These are phyloP conservation scores for Aspergillus tanneri DNA, from an alignment of 2,329 filamentous ascomycete genomes.

Conservation along the genomic window DNA sequence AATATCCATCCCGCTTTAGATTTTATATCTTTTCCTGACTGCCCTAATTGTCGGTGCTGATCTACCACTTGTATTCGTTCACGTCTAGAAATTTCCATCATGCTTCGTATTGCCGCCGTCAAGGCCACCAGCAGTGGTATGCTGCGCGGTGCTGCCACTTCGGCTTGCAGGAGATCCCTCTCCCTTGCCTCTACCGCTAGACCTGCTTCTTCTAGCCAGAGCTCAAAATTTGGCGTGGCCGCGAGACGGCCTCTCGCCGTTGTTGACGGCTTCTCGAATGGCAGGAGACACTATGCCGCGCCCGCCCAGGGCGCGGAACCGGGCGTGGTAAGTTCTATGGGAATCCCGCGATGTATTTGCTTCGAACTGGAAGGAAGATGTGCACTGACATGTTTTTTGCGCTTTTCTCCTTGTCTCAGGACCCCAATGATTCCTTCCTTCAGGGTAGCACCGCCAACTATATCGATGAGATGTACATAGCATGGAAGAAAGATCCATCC, in stretches of 20 bases:
- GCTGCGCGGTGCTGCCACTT: conserved; percentile 37
- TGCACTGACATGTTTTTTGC: conserved; percentile 21
- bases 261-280: conserved; percentile 36
- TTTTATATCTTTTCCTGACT: conserved; percentile 3
- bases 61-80: too few species aligned
- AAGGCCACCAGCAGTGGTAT: conserved; percentile 41
- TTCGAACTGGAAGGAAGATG: neutral
- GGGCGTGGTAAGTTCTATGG: conserved; percentile 56
- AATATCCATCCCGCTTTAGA: neutral
- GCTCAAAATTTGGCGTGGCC: conserved; percentile 38
- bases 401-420: conserved; percentile 44
- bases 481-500: conserved; percentile 90
- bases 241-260: conserved; percentile 46
- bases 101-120: conserved; percentile 41
- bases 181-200: conserved; percentile 34
- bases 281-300: conserved; percentile 58
- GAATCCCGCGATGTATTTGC: neutral
- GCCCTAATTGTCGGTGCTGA: too few species aligned
- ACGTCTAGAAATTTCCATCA: conserved; percentile 38
- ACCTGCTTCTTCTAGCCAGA: conserved; percentile 27
- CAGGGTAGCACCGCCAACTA: conserved; percentile 97
- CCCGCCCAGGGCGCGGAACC: conserved; percentile 63
- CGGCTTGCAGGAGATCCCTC: conserved; percentile 34
- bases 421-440: conserved; percentile 93
- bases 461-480: conserved; percentile 99